Percentiles rank a stretch among this genome's conserved stretches.
Conservation (phyloP, 2,329 filamentous ascomycete genomes). For the Mariannaea elegans region DNA sequence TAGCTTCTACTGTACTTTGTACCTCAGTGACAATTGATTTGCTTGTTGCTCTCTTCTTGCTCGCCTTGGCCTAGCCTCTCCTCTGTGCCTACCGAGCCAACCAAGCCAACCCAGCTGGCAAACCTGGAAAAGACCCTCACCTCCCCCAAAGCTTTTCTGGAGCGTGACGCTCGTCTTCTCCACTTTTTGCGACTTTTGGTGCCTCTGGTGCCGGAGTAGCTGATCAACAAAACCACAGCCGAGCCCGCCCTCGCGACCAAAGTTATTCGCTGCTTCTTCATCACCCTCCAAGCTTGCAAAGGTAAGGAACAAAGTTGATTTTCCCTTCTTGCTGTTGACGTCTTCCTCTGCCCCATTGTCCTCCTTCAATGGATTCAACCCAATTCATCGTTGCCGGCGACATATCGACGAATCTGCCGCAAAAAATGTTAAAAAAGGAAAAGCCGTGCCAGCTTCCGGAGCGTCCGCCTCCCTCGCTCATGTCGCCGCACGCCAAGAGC, state of each 20-base stretch:
- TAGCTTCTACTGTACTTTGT: not conserved
- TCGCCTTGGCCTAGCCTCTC: slow-evolving; percentile 23
- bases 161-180: slow-evolving; percentile 38
- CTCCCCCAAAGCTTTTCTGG: slow-evolving; percentile 32
- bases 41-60: slow-evolving; percentile 14
- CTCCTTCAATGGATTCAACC: slow-evolving; percentile 2
- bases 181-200: slow-evolving; percentile 40
- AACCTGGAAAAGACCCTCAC: too few species aligned
- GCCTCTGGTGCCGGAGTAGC: slow-evolving; percentile 34
- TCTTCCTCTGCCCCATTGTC: not conserved
- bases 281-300: slow-evolving; percentile 43
- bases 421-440: not conserved
- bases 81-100: not conserved
- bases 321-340: slow-evolving; percentile 5
- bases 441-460: not conserved
- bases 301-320: slow-evolving; percentile 28
- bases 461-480: slow-evolving; percentile 2
- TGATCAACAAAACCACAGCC: slow-evolving; percentile 44
- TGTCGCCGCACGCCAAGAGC: slow-evolving; percentile 27
- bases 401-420: slow-evolving; percentile 4
- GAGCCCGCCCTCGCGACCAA: slow-evolving; percentile 41
- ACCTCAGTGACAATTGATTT: slow-evolving; percentile 11
- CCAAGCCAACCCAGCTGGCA: not conserved
- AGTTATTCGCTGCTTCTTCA: slow-evolving; percentile 40
- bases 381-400: not conserved